Base-by-base conservation (phyloP, 169 alveolate species). In the Cryptosporidium bovis region DNA sequence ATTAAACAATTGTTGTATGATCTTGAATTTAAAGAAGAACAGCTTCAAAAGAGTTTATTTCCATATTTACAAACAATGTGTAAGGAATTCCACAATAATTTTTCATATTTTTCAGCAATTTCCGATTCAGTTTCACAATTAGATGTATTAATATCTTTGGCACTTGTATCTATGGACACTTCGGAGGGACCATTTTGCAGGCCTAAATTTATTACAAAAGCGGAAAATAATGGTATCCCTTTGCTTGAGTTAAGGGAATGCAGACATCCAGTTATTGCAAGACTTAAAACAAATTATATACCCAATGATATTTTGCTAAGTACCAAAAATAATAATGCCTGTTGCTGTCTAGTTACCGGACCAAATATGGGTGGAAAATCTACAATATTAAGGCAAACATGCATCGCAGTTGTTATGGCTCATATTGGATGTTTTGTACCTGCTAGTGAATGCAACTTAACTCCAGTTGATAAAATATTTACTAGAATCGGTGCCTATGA, bases 301-400 rank as follows among this genome's bases (percentile, higher is more conserved):
- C 94, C 98, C 20, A 96, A 95, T 85, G 94, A 93, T 66, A 66
- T 93, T 20, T 64, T 56, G 44, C 82, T 95, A 68, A 82, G 55
- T 64, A 40, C 60, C 18, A 90, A 82, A 18, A 8, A 91, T 82
- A 31, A 46, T 67, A 44, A 84, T 56, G 68, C 92, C 16, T 65
- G 92, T 62, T 84, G 66, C 7, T 53, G 96, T 48, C 94, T 99
- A 64, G 93, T 99, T 53, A 98, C 99, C 12, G 99, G 99, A 0
- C 99, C 99, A 33, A 99, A 99, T 91, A 99, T 99, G 99, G 99
- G 99, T 27, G 99, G 99, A 36, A 99, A 99, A 92, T 95, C 99
- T 40, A 99, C 99, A 0, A 89, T 98, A 18, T 94, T 98, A 64
- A 90, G 99, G 53, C 99, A 97, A 93, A 94, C 97, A 6, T 97